Evolutionary conservation across 441 rosid species (phyloP).

Genomic region (Eutrema salsugineum): DNA sequence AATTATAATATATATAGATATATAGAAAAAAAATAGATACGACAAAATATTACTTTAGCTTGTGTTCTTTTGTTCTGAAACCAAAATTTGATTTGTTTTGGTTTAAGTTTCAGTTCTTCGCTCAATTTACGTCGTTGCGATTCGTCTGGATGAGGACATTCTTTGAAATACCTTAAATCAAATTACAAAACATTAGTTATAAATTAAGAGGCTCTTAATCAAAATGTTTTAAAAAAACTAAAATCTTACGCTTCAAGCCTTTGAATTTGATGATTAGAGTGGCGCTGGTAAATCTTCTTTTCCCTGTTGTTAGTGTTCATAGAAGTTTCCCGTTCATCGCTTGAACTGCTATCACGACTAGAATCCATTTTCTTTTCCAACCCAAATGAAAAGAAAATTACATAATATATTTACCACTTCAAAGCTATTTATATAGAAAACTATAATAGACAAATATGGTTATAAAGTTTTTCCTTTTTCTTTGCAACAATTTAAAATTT

Average conservation of each 20-base stretch:
- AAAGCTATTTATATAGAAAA: conserved; percentile 9
- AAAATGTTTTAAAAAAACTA: neutral
- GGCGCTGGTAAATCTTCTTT: conserved; percentile 41
- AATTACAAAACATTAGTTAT: neutral
- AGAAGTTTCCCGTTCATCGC: conserved; percentile 39
- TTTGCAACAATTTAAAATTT: neutral
- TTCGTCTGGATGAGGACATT: conserved; percentile 67
- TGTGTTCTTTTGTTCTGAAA: conserved; percentile 81
- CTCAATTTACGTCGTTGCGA: conserved; percentile 47
- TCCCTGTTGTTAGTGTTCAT: conserved; percentile 20
- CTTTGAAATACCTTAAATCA: conserved; percentile 53
- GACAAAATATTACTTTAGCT: conserved; percentile 39
- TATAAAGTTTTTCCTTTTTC: neutral
- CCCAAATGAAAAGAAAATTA: neutral
- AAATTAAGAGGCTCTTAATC: neutral
- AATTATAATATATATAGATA: neutral
- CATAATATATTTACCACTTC: neutral
- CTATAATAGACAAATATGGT: neutral
- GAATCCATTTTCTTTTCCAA: neutral
- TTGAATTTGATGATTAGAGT: conserved; percentile 39
- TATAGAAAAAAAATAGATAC: neutral
- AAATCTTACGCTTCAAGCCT: conserved; percentile 53
- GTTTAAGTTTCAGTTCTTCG: conserved; percentile 43
- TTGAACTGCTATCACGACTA: conserved; percentile 35
- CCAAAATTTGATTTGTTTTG: conserved; percentile 73